phyloP scores from a whole-genome alignment of 108 stramenopile genomes.

The Chaetoceros muelleri region DNA sequence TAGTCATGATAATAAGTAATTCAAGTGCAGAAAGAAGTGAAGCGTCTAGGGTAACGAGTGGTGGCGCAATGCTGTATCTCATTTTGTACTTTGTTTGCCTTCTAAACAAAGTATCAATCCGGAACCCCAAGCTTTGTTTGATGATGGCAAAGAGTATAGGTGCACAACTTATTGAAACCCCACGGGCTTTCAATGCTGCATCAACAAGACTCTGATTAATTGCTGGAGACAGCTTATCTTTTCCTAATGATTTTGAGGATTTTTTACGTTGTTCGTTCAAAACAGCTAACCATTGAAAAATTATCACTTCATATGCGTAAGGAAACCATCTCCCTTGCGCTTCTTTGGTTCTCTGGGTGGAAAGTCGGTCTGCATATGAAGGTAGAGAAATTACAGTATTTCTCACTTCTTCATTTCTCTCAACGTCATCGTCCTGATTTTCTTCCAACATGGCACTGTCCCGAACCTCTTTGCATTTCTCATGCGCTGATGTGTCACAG shows the following conservation, averaged over 20 bases:
- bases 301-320: constrained; percentile 77
- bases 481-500: no score
- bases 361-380: constrained; percentile 60
- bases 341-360: constrained; percentile 24
- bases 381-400: constrained; percentile 27
- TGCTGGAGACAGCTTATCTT: constrained; percentile 16
- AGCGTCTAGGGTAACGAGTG: constrained; percentile 63
- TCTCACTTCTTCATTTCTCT: not conserved
- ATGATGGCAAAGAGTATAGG: constrained; percentile 82
- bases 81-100: constrained; percentile 11
- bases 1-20: constrained; percentile 49
- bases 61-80: constrained; percentile 14
- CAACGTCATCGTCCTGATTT: not conserved
- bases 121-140: constrained; percentile 69
- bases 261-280: constrained; percentile 53
- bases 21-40: constrained; percentile 40
- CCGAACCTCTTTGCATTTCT: no score
- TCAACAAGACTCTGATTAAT: constrained; percentile 36
- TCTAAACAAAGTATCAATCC: constrained; percentile 42
- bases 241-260: constrained; percentile 12
- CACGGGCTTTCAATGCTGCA: constrained; percentile 54
- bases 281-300: constrained; percentile 78
- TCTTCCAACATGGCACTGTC: no score
- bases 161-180: constrained; percentile 68
- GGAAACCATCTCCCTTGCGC: constrained; percentile 69